A percentile compares a stretch with the other conserved stretches of the same genome.
Conservation (phyloP, 2,329 filamentous ascomycete genomes). For the Rutstroemia sp. region DNA sequence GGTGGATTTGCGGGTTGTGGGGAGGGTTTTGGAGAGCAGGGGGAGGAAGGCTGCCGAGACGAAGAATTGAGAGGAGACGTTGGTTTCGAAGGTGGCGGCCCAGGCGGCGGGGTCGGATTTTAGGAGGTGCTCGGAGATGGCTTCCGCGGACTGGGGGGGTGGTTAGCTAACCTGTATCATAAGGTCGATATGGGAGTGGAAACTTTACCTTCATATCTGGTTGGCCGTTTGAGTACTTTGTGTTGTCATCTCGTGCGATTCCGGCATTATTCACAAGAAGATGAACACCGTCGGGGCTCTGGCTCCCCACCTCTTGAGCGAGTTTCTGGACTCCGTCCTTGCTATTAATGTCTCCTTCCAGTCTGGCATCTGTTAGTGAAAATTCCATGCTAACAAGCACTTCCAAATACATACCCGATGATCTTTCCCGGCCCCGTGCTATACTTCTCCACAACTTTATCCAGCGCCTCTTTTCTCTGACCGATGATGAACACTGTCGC, state of each 20-base stretch:
- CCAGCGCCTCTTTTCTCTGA: slow-evolving; percentile 20
- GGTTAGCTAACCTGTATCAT: background rate
- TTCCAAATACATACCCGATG: slow-evolving; percentile 22
- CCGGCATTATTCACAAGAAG: slow-evolving; percentile 49
- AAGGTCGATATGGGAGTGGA: background rate
- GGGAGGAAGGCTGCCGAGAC: slow-evolving; percentile 54
- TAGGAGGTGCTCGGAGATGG: slow-evolving; percentile 44
- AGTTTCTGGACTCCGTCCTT: slow-evolving; percentile 47
- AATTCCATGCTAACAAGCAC: background rate
- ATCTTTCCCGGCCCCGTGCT: slow-evolving; percentile 38
- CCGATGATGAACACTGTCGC: slow-evolving; percentile 25
- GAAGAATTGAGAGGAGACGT: slow-evolving; percentile 60
- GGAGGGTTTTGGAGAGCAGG: slow-evolving; percentile 33
- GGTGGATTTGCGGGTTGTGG: slow-evolving; percentile 36
- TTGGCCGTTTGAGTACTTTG: slow-evolving; percentile 39
- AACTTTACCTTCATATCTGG: slow-evolving; percentile 37
- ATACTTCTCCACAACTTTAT: slow-evolving; percentile 36
- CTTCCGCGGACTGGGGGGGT: slow-evolving; percentile 29
- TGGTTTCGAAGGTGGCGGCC: slow-evolving; percentile 64
- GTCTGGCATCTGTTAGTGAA: slow-evolving; percentile 11
- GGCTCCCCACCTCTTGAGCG: background rate
- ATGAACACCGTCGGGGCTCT: slow-evolving; percentile 44
- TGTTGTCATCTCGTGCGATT: slow-evolving; percentile 45
- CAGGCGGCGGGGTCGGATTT: slow-evolving; percentile 48
- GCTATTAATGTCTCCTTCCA: slow-evolving; percentile 48